Conservation (phyloP, 2,329 filamentous ascomycete species). For the Fusarium multiceps region DNA sequence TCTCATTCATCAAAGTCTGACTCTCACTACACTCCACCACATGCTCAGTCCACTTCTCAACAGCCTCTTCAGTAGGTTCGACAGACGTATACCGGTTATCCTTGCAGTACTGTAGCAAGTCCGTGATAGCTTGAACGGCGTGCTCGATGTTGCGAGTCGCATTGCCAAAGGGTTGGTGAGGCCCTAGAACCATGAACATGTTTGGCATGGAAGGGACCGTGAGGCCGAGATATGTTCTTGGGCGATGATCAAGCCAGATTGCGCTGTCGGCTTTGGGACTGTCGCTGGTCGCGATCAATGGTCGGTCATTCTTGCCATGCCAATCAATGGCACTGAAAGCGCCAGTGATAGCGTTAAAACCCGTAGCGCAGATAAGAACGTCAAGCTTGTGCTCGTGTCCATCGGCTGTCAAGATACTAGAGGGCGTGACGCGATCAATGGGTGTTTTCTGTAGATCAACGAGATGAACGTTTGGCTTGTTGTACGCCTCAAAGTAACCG, state of each 20-base stretch:
- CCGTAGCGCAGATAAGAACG: constrained; percentile 34
- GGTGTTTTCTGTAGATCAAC: constrained; percentile 27
- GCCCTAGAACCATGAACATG: constrained; percentile 41
- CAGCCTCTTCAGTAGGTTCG: constrained; percentile 17
- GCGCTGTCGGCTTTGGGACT: constrained; percentile 13
- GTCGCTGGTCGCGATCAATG: constrained; percentile 24
- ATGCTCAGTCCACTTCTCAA: constrained; percentile 51
- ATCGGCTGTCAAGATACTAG: constrained; percentile 19
- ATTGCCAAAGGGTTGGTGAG: constrained; percentile 36
- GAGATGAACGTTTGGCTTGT: constrained; percentile 28
- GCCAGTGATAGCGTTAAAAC: constrained; percentile 36
- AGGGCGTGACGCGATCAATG: not conserved
- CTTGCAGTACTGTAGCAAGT: constrained; percentile 25
- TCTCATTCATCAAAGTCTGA: constrained; percentile 48
- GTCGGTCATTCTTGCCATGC: constrained; percentile 9
- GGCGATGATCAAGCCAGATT: constrained; percentile 34
- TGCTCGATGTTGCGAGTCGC: constrained; percentile 34
- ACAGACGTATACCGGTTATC: constrained; percentile 18
- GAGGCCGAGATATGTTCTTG: constrained; percentile 17
- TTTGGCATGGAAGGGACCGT: constrained; percentile 31
- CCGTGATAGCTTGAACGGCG: constrained; percentile 1
- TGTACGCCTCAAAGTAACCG: constrained; percentile 36
- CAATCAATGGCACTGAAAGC: constrained; percentile 33
- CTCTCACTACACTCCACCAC: constrained; percentile 58
- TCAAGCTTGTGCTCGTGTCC: constrained; percentile 24